Conservation (phyloP, 768 basidiomycete species). For the Saitozyma sp. region DNA sequence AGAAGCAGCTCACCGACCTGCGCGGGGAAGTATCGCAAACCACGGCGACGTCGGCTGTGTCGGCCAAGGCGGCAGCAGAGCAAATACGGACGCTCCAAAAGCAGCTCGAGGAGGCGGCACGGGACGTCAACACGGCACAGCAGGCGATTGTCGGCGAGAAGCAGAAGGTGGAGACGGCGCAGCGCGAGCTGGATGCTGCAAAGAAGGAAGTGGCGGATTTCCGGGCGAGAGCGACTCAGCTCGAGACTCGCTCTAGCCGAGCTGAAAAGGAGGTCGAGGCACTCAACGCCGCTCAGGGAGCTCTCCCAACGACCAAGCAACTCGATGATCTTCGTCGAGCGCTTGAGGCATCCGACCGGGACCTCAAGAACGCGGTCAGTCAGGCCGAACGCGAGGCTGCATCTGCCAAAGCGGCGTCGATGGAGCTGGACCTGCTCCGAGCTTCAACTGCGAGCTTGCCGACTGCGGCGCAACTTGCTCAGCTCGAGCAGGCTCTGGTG, state of each 20-base stretch:
- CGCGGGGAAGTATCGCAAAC: neutral
- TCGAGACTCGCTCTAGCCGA: neutral
- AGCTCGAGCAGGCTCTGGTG: too few relatives aligned
- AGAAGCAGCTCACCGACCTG: neutral
- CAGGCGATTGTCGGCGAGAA: neutral
- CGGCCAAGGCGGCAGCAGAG: neutral
- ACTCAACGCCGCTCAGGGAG: constrained; percentile 6
- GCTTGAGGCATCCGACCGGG: neutral
- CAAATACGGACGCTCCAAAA: neutral
- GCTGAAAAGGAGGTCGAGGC: neutral
- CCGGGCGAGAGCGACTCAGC: neutral
- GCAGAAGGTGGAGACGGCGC: neutral
- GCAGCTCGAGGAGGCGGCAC: neutral
- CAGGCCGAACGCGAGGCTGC: too few relatives aligned
- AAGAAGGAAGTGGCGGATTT: constrained; percentile 5
- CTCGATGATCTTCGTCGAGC: neutral
- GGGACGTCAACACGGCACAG: neutral
- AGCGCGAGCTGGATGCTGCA: constrained; percentile 2
- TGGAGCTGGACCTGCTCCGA: too few relatives aligned
- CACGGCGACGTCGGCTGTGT: neutral
- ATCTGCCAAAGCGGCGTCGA: too few relatives aligned
- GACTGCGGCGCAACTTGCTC: too few relatives aligned
- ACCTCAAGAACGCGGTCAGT: too few relatives aligned
- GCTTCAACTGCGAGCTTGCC: too few relatives aligned
- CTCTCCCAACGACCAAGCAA: neutral